Evolutionary conservation across 2,329 filamentous ascomycete species (phyloP).

Genomic region (Aureobasidium sp.): DNA sequence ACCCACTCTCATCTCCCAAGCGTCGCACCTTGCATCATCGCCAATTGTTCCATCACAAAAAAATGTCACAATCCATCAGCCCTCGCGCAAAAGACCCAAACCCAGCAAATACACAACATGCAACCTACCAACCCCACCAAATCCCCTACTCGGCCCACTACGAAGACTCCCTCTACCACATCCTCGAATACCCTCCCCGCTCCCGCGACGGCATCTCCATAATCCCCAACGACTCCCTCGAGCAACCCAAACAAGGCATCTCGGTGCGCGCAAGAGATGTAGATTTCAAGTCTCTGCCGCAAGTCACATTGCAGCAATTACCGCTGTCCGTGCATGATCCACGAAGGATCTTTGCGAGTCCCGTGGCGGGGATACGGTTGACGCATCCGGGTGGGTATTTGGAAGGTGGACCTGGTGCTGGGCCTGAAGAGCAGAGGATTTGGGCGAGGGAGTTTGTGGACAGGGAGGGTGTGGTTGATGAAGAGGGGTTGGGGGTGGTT

Average conservation of each 20-base stretch:
- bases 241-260: conserved; percentile 23
- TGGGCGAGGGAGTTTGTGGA: conserved; percentile 37
- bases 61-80: conserved; percentile 6
- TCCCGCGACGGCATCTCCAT: conserved; percentile 23
- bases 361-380: conserved; percentile 38
- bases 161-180: conserved; percentile 38
- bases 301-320: conserved; percentile 28
- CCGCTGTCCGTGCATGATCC: conserved; percentile 38
- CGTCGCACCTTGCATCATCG: conserved; percentile 2
- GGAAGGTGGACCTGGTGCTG: conserved; percentile 41
- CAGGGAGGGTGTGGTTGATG: conserved; percentile 30
- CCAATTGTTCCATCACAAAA: not conserved
- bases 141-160: conserved; percentile 39
- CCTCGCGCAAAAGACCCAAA: not conserved
- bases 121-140: conserved; percentile 38
- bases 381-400: conserved; percentile 42
- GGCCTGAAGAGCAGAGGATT: conserved; percentile 29
- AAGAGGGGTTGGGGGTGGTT: conserved; percentile 30
- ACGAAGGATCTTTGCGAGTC: conserved; percentile 36
- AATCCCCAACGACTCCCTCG: conserved; percentile 23
- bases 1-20: not conserved
- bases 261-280: conserved; percentile 26
- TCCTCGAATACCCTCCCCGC: conserved; percentile 31
- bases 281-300: conserved; percentile 22
- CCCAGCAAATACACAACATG: conserved; percentile 18